These are phyloP conservation scores for Ascochyta koolunga DNA, from an alignment of 2,329 filamentous ascomycete species.

Conservation along the genomic window DNA sequence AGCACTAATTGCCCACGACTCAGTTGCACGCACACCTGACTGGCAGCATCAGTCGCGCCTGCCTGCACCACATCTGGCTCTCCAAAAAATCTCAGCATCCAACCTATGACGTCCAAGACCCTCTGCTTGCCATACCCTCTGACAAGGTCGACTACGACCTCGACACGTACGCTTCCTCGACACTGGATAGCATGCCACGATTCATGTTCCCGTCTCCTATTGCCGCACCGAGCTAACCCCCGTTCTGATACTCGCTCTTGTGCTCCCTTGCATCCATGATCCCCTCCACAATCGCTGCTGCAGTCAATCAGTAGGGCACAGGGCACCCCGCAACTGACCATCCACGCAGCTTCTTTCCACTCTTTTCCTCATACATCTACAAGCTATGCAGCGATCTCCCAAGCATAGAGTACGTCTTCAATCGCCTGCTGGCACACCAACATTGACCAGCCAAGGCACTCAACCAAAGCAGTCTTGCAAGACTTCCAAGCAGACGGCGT, in stretches of 20 bases:
- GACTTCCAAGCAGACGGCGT: slow-evolving; percentile 73
- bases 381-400: slow-evolving; percentile 69
- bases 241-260: slow-evolving; percentile 9
- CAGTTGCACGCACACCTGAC: slow-evolving; percentile 82
- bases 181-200: slow-evolving; percentile 4
- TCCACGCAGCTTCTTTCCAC: slow-evolving; percentile 68
- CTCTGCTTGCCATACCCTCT: slow-evolving; percentile 69
- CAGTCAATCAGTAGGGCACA: too few species aligned
- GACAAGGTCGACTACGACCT: slow-evolving; percentile 76
- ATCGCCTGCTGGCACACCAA: not conserved
- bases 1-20: slow-evolving; percentile 34
- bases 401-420: slow-evolving; percentile 63
- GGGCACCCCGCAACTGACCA: too few species aligned
- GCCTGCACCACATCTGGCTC: slow-evolving; percentile 76
- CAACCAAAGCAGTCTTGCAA: slow-evolving; percentile 65
- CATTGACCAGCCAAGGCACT: slow-evolving; percentile 50
- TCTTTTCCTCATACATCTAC: slow-evolving; percentile 83
- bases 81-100: slow-evolving; percentile 60
- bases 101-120: slow-evolving; percentile 67
- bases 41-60: slow-evolving; percentile 75
- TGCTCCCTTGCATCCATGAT: slow-evolving; percentile 4
- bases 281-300: too few species aligned
- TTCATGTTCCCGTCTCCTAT: slow-evolving; percentile 15
- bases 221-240: slow-evolving; percentile 8
- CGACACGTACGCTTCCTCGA: slow-evolving; percentile 60